Base-by-base conservation (phyloP, 148 eudicot species). In the Chenopodium quinoa region DNA sequence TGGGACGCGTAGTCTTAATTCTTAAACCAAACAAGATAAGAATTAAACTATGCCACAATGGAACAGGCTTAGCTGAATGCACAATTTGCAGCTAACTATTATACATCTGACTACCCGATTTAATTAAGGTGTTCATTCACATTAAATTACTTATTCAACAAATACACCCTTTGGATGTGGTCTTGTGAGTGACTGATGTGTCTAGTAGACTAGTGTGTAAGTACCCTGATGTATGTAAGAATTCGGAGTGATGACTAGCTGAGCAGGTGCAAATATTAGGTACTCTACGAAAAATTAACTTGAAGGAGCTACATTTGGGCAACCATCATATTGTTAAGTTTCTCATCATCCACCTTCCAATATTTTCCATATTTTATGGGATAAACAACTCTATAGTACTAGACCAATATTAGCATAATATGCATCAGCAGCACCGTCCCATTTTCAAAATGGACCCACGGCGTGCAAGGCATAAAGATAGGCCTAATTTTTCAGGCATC, bases 401-500 rank as follows among this genome's bases (percentile, higher is more conserved):
- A 40, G 44, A 34, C 44, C 44, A 40, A 40, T 40, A 40, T 40
- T 81, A 70, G 75, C 65, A 37, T 68, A 54, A 2, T 50, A 22
- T 27, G 7, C 65, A 73, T 46, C 48, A 62, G 40, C 77, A 63
- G 25, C 83, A 81, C 86, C 86, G 86, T 81, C 86, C 86, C 83
- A 84, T 80, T 16, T 77, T 71, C 19, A 73, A 20, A 19, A 73
- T 7, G 25, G 29, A 75, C 34, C 27, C 78, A 80, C 78, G 37
- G 86, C 81, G 86, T 84, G 86, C 86, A 81, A 81, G 34, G 34
- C 69, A 81, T 80, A 80, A 84, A 80, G 86, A 40, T 12, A 71
- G 69, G 73, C 83, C 86, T 76, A 84, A 64, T 7, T 77, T 77
- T 64, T 58, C 37, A 75, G 75, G 76, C 72, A 54, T 76, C 75